A percentile compares a stretch with the other conserved stretches of the same genome.
phyloP scores from a whole-genome alignment of 371 early-diverging fungal species.

The Actinomucor elegans region DNA sequence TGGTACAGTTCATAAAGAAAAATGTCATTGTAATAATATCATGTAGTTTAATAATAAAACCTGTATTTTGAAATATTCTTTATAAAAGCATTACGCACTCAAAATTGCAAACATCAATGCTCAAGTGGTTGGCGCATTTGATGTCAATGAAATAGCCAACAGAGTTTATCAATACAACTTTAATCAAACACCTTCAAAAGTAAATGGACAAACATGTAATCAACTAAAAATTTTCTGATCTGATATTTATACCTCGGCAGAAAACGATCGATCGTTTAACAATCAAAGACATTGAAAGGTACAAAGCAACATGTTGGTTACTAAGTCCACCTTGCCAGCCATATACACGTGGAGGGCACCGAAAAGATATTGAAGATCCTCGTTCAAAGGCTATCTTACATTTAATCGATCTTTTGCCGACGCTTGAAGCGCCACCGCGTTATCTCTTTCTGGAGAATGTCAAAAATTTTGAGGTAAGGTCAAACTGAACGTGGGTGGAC shows the following conservation, averaged over 20 bases:
- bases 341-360: conserved; percentile 71
- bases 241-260: too few relatives aligned
- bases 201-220: too few relatives aligned
- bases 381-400: conserved; percentile 66
- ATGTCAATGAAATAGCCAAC: conserved; percentile 76
- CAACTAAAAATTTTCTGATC: too few relatives aligned
- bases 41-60: background rate
- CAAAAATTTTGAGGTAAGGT: conserved; percentile 68
- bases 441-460: conserved; percentile 77
- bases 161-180: conserved; percentile 68
- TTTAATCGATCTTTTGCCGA: conserved; percentile 58
- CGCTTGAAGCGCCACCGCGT: conserved; percentile 46
- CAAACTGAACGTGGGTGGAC: background rate
- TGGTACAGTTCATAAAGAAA: conserved; percentile 49
- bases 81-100: conserved; percentile 64
- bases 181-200: conserved; percentile 52
- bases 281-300: conserved; percentile 59
- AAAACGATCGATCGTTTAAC: conserved; percentile 66
- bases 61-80: background rate
- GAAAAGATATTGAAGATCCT: conserved; percentile 65
- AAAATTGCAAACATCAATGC: conserved; percentile 51
- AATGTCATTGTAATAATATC: too few relatives aligned
- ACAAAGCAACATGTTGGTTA: conserved; percentile 73
- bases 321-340: conserved; percentile 89
- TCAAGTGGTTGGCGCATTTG: conserved; percentile 60